Evolutionary conservation across 2,329 filamentous ascomycete genomes (phyloP).

Genomic region (Ilyonectria destructans): DNA sequence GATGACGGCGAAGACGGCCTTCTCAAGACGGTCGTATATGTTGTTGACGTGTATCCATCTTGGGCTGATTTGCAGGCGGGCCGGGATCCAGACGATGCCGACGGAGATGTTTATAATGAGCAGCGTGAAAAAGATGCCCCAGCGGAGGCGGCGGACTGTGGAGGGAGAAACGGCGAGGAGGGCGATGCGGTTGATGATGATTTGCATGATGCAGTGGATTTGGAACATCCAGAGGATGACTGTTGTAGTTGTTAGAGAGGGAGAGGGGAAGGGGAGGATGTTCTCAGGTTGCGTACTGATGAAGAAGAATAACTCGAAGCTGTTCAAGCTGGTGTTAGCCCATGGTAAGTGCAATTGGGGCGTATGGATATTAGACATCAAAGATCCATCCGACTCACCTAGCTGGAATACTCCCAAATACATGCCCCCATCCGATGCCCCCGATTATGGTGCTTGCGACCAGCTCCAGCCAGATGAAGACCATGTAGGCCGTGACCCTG

Average conservation of each 20-base stretch:
- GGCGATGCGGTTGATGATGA: slow-evolving; percentile 67
- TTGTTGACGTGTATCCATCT: slow-evolving; percentile 61
- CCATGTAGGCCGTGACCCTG: slow-evolving; percentile 56
- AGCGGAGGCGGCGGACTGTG: slow-evolving; percentile 60
- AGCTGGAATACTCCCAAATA: slow-evolving; percentile 52
- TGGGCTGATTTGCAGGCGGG: slow-evolving; percentile 59
- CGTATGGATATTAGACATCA: background rate
- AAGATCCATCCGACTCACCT: slow-evolving; percentile 36
- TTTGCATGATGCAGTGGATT: slow-evolving; percentile 63
- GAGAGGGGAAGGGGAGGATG: too few relatives aligned
- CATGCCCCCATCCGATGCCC: slow-evolving; percentile 56
- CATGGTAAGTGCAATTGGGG: slow-evolving; percentile 17
- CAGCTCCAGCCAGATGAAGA: slow-evolving; percentile 60
- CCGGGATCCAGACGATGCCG: slow-evolving; percentile 67
- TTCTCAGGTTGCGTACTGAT: slow-evolving; percentile 36
- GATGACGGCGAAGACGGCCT: slow-evolving; percentile 63
- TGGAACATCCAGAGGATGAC: slow-evolving; percentile 56
- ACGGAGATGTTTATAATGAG: slow-evolving; percentile 65
- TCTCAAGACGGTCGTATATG: slow-evolving; percentile 67
- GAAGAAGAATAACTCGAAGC: slow-evolving; percentile 49
- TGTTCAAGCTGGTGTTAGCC: slow-evolving; percentile 34
- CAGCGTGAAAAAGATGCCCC: slow-evolving; percentile 60
- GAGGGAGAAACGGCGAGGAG: slow-evolving; percentile 60
- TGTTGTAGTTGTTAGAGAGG: slow-evolving; percentile 29
- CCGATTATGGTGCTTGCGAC: slow-evolving; percentile 54